Evolutionary conservation across 2,329 filamentous ascomycete genomes (phyloP).

Genomic region (Fusarium beomiforme): DNA sequence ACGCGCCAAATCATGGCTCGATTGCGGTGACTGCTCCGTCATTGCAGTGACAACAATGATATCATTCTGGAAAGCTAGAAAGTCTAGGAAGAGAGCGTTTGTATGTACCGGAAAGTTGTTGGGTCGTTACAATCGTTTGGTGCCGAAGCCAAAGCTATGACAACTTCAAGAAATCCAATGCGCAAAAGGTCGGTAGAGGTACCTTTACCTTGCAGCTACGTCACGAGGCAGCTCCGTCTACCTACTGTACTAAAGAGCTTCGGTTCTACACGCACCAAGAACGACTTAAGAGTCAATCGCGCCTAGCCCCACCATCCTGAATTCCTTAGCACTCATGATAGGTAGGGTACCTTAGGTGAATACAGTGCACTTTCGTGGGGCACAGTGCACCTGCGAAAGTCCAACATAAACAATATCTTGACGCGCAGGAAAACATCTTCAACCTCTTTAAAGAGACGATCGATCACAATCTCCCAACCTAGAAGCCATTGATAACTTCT

Average conservation of each 20-base stretch:
- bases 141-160: conserved; percentile 36
- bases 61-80: conserved; percentile 44
- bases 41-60: conserved; percentile 47
- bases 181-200: conserved; percentile 23
- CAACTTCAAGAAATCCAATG: conserved; percentile 35
- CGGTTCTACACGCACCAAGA: conserved; percentile 27
- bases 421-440: conserved; percentile 27
- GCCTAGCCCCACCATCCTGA: conserved; percentile 38
- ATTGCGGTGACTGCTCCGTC: conserved; percentile 54
- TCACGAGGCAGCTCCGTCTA: conserved; percentile 40
- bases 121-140: conserved; percentile 1
- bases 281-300: conserved; percentile 18
- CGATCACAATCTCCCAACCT: background rate
- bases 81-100: conserved; percentile 20
- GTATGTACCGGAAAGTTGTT: conserved; percentile 18
- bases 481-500: conserved; percentile 2
- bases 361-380: conserved; percentile 23
- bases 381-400: conserved; percentile 18
- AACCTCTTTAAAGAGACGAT: background rate
- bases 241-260: too few species aligned
- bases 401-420: conserved; percentile 32
- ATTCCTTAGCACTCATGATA: conserved; percentile 8
- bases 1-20: conserved; percentile 43
- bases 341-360: conserved; percentile 18
- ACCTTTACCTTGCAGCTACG: conserved; percentile 45